Conservation (phyloP, 164 flowering plant genomes). For the Paratinospora sagittata region DNA sequence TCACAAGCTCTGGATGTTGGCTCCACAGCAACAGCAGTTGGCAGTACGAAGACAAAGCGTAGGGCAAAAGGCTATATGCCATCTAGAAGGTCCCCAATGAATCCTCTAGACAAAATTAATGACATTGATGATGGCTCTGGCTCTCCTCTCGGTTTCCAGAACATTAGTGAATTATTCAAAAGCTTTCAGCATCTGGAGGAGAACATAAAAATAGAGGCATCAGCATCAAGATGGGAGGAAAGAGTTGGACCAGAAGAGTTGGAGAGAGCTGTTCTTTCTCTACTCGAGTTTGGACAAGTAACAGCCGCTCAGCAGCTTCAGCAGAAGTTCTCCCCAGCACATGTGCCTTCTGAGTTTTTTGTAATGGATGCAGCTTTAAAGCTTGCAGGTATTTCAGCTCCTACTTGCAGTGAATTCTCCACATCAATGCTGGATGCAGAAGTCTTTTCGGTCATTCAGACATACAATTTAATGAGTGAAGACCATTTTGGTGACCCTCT, state of each 20-base stretch:
- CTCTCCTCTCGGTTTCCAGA: conserved; percentile 22
- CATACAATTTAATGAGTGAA: conserved; percentile 36
- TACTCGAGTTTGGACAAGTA: conserved; percentile 93
- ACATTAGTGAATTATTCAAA: conserved; percentile 27
- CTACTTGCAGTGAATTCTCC: conserved; percentile 31
- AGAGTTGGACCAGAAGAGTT: conserved; percentile 83
- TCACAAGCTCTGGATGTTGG: conserved; percentile 35
- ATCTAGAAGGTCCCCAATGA: conserved; percentile 42
- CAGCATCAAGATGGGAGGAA: conserved; percentile 92
- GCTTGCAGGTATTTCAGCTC: conserved; percentile 66
- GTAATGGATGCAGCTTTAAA: conserved; percentile 79
- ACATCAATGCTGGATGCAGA: conserved; percentile 59
- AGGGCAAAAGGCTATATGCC: conserved; percentile 57
- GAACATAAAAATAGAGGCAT: conserved; percentile 44
- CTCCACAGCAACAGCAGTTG: conserved; percentile 33
- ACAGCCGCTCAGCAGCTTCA: conserved; percentile 96
- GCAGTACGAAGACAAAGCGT: conserved; percentile 55
- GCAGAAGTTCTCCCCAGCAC: conserved; percentile 74
- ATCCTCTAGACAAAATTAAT: conserved; percentile 45
- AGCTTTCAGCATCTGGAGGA: conserved; percentile 47
- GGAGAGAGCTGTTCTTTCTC: conserved; percentile 94
- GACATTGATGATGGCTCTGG: conserved; percentile 45
- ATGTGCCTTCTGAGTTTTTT: conserved; percentile 60
- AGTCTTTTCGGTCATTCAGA: conserved; percentile 47
- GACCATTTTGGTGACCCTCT: conserved; percentile 41